Evolutionary conservation across 23 red algal genomes (phyloP).

Genomic region (Gracilaria gracilis): DNA sequence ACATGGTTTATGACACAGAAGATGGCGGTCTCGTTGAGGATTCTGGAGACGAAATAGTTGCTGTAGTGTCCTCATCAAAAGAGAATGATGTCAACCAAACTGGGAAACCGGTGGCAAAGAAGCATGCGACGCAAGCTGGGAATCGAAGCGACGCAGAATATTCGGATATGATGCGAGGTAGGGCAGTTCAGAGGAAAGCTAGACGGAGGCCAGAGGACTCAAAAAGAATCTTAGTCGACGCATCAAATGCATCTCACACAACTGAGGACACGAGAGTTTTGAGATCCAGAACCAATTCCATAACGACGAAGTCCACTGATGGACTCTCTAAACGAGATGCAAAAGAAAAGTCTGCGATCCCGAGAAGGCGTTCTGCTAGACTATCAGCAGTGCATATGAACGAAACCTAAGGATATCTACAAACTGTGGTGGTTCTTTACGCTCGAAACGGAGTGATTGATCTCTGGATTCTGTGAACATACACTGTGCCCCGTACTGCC

Average conservation of each 20-base stretch:
- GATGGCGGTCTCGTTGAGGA: not conserved
- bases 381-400: not conserved
- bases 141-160: not conserved
- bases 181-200: not conserved
- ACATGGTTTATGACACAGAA: not conserved
- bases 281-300: conserved; percentile 6
- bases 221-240: not conserved
- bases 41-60: conserved; percentile 8
- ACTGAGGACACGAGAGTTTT: conserved; percentile 22
- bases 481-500: no score
- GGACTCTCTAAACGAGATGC: not conserved
- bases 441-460: not conserved
- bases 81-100: not conserved
- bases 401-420: not conserved
- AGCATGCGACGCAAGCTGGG: not conserved
- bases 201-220: not conserved
- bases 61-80: conserved; percentile 7
- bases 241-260: not conserved
- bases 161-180: not conserved
- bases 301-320: not conserved
- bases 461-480: not conserved
- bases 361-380: conserved; percentile 10
- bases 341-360: not conserved
- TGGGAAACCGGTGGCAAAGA: not conserved
- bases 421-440: not conserved